Base-by-base conservation (phyloP, 768 basidiomycete genomes). In the Goffeauzyma gilvescens region DNA sequence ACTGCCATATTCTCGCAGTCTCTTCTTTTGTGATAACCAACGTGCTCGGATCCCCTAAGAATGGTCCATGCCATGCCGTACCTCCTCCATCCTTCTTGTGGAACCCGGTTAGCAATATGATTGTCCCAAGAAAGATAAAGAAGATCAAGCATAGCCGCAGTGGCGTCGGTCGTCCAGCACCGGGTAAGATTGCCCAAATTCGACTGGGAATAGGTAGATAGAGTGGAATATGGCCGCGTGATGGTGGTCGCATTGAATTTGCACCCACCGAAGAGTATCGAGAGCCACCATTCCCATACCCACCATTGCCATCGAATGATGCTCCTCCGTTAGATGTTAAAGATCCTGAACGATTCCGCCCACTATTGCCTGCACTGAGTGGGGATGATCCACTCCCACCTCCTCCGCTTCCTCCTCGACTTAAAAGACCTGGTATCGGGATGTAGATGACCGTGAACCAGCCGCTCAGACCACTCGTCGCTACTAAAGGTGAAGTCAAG, bases 1-100 rank as follows among this genome's bases (percentile, higher is more conserved):
- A 96, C 47, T 77, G 70, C 89, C 89, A 96, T 63, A 98, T 82
- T 44, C 78, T 71, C 55, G 80, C 81, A 31, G 93, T 59, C 56
- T 95, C 86, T 44, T 80, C 62, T 18, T 49, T 48, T 1, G 53
- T 53, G 14, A 67, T 48, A 17, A 67, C 60, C 35, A 51, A 40
- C 17, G 63, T 63, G 40, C 55, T 52, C 4, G 60, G 59, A 42
- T 65, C 65, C 38, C 32, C 10, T 21, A 45, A 46, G 46, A 66
- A 64, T 8, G 63, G 62, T 23, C 55, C 52, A 21, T 49, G 48
- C 61, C 61, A 59, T 0, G 52, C 53, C 30, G 32, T 37, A 20
- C 51, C 45, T 7, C 51, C 51, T 17, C 57, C 55, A 20, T 45
- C 43, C 24, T 38, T 46, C 34, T 58, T 58, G 30, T 50, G 51